Base-by-base conservation (phyloP, 176 grass and related monocot species). In the Oryza nivara region DNA sequence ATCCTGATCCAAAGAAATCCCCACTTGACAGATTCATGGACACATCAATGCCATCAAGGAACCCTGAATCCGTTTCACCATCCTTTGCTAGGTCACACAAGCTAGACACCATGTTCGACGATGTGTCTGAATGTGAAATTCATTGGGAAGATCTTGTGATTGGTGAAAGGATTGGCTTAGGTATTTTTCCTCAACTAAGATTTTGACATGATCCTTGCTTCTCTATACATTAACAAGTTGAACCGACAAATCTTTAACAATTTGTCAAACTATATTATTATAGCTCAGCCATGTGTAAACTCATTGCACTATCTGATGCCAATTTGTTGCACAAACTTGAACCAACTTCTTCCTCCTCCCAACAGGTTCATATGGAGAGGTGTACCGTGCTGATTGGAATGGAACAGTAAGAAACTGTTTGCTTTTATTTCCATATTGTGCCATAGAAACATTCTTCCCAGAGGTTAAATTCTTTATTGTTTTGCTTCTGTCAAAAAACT, bases 91-190 rank as follows among this genome's bases (percentile, higher is more conserved):
- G 92, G 73, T 46, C 83, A 44, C 89, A 91, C 69, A 96, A 88
- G 84, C 74, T 96, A 84, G 93, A 99, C 74, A 65, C 80, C 35
- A 86, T 93, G 85, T 91, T 96, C 3, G 96, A 99, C 86, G 96
- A 96, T 86, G 96, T 99, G 65, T 93, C 96, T 76, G 91, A 94
- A 76, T 94, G 91, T 71, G 96, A 99, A 90, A 99, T 99, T 87
- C 94, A 69, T 56, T 99, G 96, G 96, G 96, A 99, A 88, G 89
- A 96, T 79, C 89, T 99, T 87, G 86, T 89, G 56, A 94, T 99
- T 82, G 96, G 96, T 84, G 96, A 99, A 92, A 94, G 96, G 86
- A 99, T 99, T 84, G 96, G 96, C 86, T 86, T 99, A 99, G 96
- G 96, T 99, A 99, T 83, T 84, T 84, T 43, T 73, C 79, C 52